Conservation (phyloP, 1,139 yeast genomes). For the Hanseniaspora gamundiae region DNA sequence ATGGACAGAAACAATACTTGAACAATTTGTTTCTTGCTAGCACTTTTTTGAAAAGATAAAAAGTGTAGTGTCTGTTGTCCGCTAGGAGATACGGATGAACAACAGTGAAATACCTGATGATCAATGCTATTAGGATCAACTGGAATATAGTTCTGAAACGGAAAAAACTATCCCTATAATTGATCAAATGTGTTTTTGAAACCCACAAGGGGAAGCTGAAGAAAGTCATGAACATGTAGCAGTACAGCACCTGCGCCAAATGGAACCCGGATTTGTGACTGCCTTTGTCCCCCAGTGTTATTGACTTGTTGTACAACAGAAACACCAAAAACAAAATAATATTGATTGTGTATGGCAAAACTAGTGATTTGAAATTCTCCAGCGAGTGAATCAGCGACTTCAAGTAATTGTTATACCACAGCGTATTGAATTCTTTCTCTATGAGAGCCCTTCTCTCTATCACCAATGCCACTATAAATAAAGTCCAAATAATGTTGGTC, state of each 20-base stretch:
- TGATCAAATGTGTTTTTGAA: constrained; percentile 28
- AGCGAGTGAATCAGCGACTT: constrained; percentile 26
- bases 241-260: constrained; percentile 71
- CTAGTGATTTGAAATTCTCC: constrained; percentile 24
- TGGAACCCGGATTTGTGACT: constrained; percentile 69
- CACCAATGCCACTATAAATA: constrained; percentile 44
- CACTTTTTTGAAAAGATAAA: constrained; percentile 64
- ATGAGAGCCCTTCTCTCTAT: constrained; percentile 38
- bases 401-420: constrained; percentile 27
- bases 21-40: constrained; percentile 32
- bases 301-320: constrained; percentile 55
- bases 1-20: constrained; percentile 33
- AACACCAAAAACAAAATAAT: constrained; percentile 43
- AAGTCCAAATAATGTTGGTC: constrained; percentile 82
- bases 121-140: constrained; percentile 30
- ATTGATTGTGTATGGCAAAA: constrained; percentile 43
- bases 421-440: constrained; percentile 28
- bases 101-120: constrained; percentile 51
- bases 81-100: constrained; percentile 87
- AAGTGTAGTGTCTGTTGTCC: constrained; percentile 88
- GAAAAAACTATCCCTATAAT: constrained; percentile 25
- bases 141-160: constrained; percentile 21
- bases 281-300: constrained; percentile 74
- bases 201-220: constrained; percentile 67
- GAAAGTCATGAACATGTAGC: constrained; percentile 45